phyloP scores from a whole-genome alignment of 1,139 yeast species.

The Yamadazyma jaroonii region DNA sequence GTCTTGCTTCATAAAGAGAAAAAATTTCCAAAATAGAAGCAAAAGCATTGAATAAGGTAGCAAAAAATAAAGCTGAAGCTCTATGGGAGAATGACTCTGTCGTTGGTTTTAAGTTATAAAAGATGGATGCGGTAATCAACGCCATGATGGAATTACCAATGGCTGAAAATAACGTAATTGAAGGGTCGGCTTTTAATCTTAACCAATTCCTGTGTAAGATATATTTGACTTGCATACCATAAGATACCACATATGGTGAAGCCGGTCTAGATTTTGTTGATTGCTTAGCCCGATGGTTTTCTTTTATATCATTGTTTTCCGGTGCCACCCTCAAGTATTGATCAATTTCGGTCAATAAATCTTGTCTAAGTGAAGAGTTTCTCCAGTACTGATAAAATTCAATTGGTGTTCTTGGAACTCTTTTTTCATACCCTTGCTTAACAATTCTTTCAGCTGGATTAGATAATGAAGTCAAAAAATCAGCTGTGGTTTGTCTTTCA shows the following conservation, averaged over 20 bases:
- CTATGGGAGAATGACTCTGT: slow-evolving; percentile 58
- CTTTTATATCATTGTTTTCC: slow-evolving; percentile 18
- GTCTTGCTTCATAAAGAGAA: slow-evolving; percentile 65
- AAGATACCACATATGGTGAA: slow-evolving; percentile 68
- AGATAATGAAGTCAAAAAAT: slow-evolving; percentile 59
- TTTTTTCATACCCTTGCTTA: slow-evolving; percentile 50
- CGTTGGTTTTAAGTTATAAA: slow-evolving; percentile 53
- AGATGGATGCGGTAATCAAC: slow-evolving; percentile 69
- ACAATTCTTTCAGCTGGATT: slow-evolving; percentile 47
- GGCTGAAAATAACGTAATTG: slow-evolving; percentile 58
- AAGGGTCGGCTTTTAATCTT: slow-evolving; percentile 64
- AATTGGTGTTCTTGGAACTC: slow-evolving; percentile 64
- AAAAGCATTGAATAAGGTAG: slow-evolving; percentile 75
- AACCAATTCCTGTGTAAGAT: slow-evolving; percentile 59
- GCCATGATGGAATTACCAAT: slow-evolving; percentile 72
- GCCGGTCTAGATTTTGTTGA: slow-evolving; percentile 48
- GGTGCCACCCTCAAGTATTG: slow-evolving; percentile 21
- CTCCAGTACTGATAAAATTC: slow-evolving; percentile 71
- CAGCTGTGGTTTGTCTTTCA: slow-evolving; percentile 76
- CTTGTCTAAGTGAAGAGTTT: slow-evolving; percentile 49
- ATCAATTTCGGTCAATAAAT: slow-evolving; percentile 32
- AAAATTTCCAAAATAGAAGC: slow-evolving; percentile 72
- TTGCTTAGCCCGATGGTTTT: slow-evolving; percentile 58
- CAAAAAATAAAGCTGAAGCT: slow-evolving; percentile 73
- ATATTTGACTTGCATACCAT: slow-evolving; percentile 60